Conservation (phyloP, 495 filamentous ascomycete species). For the Entonaema liquescens region DNA sequence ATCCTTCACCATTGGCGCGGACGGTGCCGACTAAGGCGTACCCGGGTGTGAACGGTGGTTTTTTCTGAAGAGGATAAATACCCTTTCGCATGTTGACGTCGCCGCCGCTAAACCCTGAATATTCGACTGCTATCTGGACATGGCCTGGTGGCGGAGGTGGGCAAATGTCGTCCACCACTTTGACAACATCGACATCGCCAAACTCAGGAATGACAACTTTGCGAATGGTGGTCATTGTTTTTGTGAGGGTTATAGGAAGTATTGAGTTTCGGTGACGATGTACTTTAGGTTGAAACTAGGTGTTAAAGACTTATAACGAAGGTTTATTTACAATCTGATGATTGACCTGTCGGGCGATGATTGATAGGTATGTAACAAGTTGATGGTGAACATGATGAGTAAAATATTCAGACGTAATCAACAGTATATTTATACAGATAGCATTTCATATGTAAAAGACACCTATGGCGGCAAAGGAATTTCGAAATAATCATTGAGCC, state of each 20-base stretch:
- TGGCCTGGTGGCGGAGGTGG: constrained; percentile 44
- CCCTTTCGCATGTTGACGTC: constrained; percentile 57
- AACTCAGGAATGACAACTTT: constrained; percentile 53
- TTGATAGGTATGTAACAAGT: background rate
- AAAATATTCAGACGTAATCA: background rate
- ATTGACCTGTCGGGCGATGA: background rate
- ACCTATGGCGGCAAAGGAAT: background rate
- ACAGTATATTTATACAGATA: background rate
- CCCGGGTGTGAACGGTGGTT: constrained; percentile 53
- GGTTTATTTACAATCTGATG: background rate
- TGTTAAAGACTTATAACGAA: background rate
- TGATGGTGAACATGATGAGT: background rate
- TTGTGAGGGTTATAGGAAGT: background rate
- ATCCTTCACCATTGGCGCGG: constrained; percentile 39
- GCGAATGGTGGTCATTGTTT: constrained; percentile 43
- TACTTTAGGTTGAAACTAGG: background rate
- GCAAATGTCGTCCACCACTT: constrained; percentile 43
- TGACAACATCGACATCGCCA: constrained; percentile 46
- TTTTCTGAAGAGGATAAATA: constrained; percentile 50
- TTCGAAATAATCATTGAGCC: background rate
- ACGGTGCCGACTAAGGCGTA: constrained; percentile 54
- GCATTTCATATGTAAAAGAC: background rate
- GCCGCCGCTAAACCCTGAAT: constrained; percentile 52
- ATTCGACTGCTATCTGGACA: constrained; percentile 53
- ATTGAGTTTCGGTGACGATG: background rate